Evolutionary conservation across 345 rosid genomes (phyloP), one percentile per base, ranked within the genome.

Genomic region (Cardiospermum halicacabum): DNA sequence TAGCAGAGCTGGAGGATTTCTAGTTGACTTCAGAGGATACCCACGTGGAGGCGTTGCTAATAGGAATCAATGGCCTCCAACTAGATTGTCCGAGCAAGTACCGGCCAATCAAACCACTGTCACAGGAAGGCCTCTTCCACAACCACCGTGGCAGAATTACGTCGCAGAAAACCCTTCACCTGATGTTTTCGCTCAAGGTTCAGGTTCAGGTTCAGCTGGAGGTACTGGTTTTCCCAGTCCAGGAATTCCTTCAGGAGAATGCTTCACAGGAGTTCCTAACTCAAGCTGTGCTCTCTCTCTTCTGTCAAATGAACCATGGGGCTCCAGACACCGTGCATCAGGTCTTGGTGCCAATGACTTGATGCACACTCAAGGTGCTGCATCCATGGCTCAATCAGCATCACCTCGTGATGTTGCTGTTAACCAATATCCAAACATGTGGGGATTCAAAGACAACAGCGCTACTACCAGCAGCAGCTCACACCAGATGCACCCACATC

Each of bases 211-310:
- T 64, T 78, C 85, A 49, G 47, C 79, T 3, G 76, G 70, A 56
- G 82, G 82, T 64, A 74, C 82, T 61, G 84, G 84, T 50, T 74
- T 76, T 68, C 63, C 92, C 51, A 11, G 81, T 71, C 62, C 86
- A n/a, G 80, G 75, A 56, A 67, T 74, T 62, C 73, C 82, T 66
- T 73, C 86, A 2, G 87, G 77, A 75, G 85, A 84, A 83, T 81
- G 91, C 82, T 84, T 82, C 79, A 66, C 85, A 11, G 90, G 85
- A 63, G 80, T 81, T 32, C 64, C 79, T 22, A 85, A 91, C 73
- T 89, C 97, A 42, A 84, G 65, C 78, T 76, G 97, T 89, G 97
- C 97, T 91, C 98, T 91, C 98, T 93, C 97, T 93, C 97, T 93
- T 94, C 97, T 91, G 97, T 94, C 99, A 91, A 91, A 85, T 75